Evolutionary conservation across 345 rosid species (phyloP).

Genomic region (Melaleuca quinquenervia): DNA sequence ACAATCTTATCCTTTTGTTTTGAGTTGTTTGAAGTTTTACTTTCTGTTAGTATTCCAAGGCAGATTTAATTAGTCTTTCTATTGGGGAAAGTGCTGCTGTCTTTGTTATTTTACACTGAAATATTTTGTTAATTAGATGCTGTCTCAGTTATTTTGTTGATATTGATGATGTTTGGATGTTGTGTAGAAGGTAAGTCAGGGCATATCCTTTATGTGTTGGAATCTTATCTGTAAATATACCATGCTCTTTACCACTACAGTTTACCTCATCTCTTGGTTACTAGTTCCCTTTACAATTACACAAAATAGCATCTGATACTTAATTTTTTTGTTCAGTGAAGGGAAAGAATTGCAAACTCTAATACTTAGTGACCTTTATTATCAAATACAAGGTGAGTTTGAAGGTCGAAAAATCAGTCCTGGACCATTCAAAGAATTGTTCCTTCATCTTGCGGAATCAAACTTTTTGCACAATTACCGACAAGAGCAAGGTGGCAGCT

Average conservation of each 20-base stretch:
- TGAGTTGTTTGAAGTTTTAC: neutral
- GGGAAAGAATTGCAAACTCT: slow-evolving; percentile 55
- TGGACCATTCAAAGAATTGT: slow-evolving; percentile 86
- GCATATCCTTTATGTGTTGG: neutral
- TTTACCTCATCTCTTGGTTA: neutral
- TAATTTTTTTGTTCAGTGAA: slow-evolving; percentile 38
- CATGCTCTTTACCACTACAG: neutral
- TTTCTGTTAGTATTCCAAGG: neutral
- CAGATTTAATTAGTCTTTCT: neutral
- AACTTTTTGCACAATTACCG: slow-evolving; percentile 40
- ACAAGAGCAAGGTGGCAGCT: slow-evolving; percentile 22
- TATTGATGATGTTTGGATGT: neutral
- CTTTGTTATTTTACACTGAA: neutral
- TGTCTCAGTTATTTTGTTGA: neutral
- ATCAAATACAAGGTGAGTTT: slow-evolving; percentile 83
- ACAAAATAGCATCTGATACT: neutral
- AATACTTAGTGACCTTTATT: slow-evolving; percentile 62
- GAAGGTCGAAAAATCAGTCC: slow-evolving; percentile 72
- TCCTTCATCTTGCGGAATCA: slow-evolving; percentile 48
- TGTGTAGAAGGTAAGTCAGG: neutral
- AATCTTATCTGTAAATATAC: neutral
- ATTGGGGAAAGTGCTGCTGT: neutral
- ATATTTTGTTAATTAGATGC: neutral
- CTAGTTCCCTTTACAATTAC: neutral
- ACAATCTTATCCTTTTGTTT: neutral